These are phyloP conservation scores for Emergomyces pasteurianus DNA, from an alignment of 2,329 filamentous ascomycete genomes.

Conservation along the genomic window DNA sequence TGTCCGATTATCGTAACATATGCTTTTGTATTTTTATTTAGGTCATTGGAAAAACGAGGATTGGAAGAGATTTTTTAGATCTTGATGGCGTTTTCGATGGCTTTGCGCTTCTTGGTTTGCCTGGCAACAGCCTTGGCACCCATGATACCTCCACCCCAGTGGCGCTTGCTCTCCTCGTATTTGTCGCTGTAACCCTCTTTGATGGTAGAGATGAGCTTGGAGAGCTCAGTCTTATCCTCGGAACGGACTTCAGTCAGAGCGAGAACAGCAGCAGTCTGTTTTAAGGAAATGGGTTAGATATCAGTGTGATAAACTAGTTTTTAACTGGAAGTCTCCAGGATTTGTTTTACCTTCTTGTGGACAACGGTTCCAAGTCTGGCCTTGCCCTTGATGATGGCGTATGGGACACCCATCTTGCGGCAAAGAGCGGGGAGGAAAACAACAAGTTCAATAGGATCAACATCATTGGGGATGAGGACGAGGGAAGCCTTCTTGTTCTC, in stretches of 20 bases:
- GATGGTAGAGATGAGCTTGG: conserved; percentile 90
- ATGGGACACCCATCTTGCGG: conserved; percentile 99
- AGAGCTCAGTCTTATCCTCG: conserved; percentile 96
- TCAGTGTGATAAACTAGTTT: neutral
- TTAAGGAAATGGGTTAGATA: neutral
- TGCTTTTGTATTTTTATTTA: conserved; percentile 39
- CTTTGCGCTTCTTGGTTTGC: conserved; percentile 84
- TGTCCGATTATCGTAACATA: neutral
- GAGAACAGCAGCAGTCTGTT: conserved; percentile 82
- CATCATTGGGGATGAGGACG: conserved; percentile 97
- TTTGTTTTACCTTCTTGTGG: conserved; percentile 78
- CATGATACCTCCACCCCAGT: conserved; percentile 99
- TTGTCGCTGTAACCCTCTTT: conserved; percentile 98
- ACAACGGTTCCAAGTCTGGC: conserved; percentile 96
- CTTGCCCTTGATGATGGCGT: conserved; percentile 99
- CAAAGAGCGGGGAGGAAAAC: conserved; percentile 98
- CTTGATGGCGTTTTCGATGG: conserved; percentile 89
- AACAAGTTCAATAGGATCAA: conserved; percentile 98
- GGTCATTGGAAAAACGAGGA: conserved; percentile 42
- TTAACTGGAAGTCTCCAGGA: neutral
- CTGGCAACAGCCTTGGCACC: conserved; percentile 76
- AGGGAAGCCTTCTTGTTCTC: conserved; percentile 99
- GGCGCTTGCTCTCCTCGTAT: conserved; percentile 78
- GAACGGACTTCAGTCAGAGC: conserved; percentile 92
- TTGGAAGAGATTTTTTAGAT: conserved; percentile 52